Conservation (phyloP, 306 rosid species). For the Alnus glutinosa region DNA sequence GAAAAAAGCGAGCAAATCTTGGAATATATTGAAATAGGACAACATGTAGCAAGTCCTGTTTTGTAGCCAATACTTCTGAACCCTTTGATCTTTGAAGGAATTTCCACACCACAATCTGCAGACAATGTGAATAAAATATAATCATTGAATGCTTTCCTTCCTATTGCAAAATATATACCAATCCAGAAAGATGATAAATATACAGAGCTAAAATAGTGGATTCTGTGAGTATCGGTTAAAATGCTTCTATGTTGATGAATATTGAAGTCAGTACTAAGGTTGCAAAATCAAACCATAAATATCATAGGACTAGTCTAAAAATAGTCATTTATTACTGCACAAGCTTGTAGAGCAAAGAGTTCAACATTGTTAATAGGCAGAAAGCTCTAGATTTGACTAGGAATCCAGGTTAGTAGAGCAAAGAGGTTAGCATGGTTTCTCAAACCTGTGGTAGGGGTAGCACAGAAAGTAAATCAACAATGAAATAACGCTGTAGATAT, state of each 20-base stretch:
- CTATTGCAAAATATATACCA: neutral
- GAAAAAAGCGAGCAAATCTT: slow-evolving; percentile 71
- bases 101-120: slow-evolving; percentile 68
- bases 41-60: slow-evolving; percentile 54
- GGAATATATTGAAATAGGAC: slow-evolving; percentile 72
- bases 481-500: slow-evolving; percentile 67
- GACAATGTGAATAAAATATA: slow-evolving; percentile 3
- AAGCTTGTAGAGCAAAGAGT: neutral
- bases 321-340: no score
- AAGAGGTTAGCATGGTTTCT: slow-evolving; percentile 19
- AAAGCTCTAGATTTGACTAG: neutral
- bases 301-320: no score
- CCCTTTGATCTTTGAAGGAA: slow-evolving; percentile 48
- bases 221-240: neutral
- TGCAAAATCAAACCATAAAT: no score
- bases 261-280: neutral
- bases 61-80: slow-evolving; percentile 63
- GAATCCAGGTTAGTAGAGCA: neutral
- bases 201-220: neutral
- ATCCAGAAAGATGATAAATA: neutral
- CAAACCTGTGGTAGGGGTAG: slow-evolving; percentile 91
- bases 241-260: no score
- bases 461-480: slow-evolving; percentile 68
- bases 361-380: neutral
- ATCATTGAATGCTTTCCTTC: neutral